Conservation (phyloP, 441 rosid species). For the Hypseocharis bilobata region DNA sequence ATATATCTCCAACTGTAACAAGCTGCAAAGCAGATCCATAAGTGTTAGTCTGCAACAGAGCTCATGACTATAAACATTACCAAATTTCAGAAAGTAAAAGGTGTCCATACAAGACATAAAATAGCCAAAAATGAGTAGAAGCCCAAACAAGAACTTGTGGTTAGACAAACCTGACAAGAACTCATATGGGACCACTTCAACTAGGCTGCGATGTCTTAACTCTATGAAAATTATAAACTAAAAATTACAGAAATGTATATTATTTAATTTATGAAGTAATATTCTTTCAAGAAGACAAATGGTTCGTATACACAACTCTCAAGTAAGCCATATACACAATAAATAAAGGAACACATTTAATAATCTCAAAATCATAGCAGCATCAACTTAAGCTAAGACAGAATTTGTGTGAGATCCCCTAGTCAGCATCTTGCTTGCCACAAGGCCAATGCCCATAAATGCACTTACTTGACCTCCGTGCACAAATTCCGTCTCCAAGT, state of each 20-base stretch:
- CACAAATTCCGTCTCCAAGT: neutral
- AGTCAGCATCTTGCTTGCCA: neutral
- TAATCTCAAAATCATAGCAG: neutral
- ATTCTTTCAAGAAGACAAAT: conserved; percentile 1
- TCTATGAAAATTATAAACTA: neutral
- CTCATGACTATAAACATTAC: neutral
- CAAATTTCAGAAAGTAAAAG: no score
- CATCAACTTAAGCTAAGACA: neutral
- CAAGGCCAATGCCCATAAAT: neutral
- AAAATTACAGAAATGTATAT: neutral
- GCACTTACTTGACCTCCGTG: neutral
- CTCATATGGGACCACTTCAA: neutral
- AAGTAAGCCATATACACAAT: neutral
- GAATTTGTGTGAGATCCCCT: neutral
- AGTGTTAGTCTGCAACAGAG: neutral
- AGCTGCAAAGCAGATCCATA: conserved; percentile 43
- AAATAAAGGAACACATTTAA: neutral
- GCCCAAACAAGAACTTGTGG: conserved; percentile 1
- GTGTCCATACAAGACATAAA: neutral
- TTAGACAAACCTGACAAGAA: neutral
- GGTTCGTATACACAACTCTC: neutral
- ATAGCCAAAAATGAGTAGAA: neutral
- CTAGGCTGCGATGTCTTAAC: neutral
- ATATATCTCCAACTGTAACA: conserved; percentile 64
- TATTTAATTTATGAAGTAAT: neutral